Evolutionary conservation across 2,329 filamentous ascomycete species (phyloP).

Genomic region (Neocatenulostroma microsporum): DNA sequence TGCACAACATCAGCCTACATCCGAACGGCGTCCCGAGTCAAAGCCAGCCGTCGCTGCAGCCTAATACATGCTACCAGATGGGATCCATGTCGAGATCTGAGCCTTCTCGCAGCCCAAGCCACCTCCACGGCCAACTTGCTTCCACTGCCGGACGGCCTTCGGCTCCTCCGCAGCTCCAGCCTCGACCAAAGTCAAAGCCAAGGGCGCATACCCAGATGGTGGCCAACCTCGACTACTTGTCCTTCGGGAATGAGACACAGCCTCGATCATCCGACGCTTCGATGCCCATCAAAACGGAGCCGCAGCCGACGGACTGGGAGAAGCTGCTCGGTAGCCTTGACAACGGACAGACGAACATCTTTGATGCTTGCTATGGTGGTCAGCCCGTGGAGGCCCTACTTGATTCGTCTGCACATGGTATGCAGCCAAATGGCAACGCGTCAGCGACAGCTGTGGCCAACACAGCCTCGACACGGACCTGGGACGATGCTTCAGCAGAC

Average conservation of each 20-base stretch:
- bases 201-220: conserved; percentile 11
- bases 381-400: conserved; percentile 41
- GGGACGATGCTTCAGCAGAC: conserved; percentile 18
- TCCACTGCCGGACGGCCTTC: conserved; percentile 19
- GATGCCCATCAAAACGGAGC: conserved; percentile 27
- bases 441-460: conserved; percentile 10
- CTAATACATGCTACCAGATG: conserved; percentile 35
- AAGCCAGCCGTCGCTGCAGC: conserved; percentile 44
- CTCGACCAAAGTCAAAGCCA: conserved; percentile 9
- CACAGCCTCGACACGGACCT: no score
- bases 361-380: conserved; percentile 71
- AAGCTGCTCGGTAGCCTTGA: conserved; percentile 72
- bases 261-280: conserved; percentile 7
- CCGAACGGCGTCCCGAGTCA: conserved; percentile 40
- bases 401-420: conserved; percentile 26
- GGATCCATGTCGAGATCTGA: conserved; percentile 38
- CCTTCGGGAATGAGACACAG: conserved; percentile 36
- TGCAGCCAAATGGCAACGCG: conserved; percentile 3
- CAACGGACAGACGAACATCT: conserved; percentile 72
- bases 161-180: conserved; percentile 9
- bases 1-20: conserved; percentile 39
- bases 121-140: conserved; percentile 24
- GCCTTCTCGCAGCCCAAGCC: conserved; percentile 39
- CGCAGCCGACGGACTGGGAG: conserved; percentile 69
- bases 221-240: conserved; percentile 43